Percentiles rank a stretch among this genome's conserved stretches.
phyloP scores from a whole-genome alignment of 2,329 filamentous ascomycete species.

The Pseudogymnoascus pannorum region DNA sequence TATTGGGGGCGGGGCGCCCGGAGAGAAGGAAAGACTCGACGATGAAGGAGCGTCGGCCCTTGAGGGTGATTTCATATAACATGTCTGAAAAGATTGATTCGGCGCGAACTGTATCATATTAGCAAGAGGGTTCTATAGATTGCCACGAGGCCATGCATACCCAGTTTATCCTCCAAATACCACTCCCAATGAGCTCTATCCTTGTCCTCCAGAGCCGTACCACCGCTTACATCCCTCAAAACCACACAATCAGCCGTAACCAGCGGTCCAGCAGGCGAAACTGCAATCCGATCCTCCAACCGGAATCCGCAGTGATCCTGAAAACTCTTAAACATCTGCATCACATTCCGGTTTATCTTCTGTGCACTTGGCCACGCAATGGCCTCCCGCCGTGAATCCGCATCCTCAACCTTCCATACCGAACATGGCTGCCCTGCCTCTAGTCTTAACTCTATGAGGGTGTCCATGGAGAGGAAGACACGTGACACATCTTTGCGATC shows the following conservation, averaged over 20 bases:
- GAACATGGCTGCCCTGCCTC: conserved; percentile 51
- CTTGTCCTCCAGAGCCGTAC: conserved; percentile 26
- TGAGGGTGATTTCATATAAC: conserved; percentile 55
- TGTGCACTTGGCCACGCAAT: conserved; percentile 55
- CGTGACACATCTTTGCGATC: conserved; percentile 29
- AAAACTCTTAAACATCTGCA: conserved; percentile 67
- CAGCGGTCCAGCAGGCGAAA: conserved; percentile 45
- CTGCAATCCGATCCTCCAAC: conserved; percentile 60
- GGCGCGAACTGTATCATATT: conserved; percentile 42
- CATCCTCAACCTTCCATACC: conserved; percentile 35
- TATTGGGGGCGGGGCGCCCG: conserved; percentile 39
- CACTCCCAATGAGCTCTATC: conserved; percentile 41
- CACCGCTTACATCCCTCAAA: conserved; percentile 50
- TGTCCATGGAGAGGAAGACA: conserved; percentile 29
- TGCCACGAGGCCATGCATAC: conserved; percentile 21
- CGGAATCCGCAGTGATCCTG: conserved; percentile 67
- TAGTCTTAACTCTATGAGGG: conserved; percentile 47
- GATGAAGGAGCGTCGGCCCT: conserved; percentile 53
- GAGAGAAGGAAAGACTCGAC: conserved; percentile 48
- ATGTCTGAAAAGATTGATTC: conserved; percentile 66
- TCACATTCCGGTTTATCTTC: conserved; percentile 58
- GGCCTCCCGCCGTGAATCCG: conserved; percentile 31
- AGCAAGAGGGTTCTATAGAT: conserved; percentile 13
- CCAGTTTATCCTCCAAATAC: conserved; percentile 36
- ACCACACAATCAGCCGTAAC: conserved; percentile 50